Evolutionary conservation across 2,329 filamentous ascomycete species (phyloP).

Genomic region (Macrophomina phaseolina): DNA sequence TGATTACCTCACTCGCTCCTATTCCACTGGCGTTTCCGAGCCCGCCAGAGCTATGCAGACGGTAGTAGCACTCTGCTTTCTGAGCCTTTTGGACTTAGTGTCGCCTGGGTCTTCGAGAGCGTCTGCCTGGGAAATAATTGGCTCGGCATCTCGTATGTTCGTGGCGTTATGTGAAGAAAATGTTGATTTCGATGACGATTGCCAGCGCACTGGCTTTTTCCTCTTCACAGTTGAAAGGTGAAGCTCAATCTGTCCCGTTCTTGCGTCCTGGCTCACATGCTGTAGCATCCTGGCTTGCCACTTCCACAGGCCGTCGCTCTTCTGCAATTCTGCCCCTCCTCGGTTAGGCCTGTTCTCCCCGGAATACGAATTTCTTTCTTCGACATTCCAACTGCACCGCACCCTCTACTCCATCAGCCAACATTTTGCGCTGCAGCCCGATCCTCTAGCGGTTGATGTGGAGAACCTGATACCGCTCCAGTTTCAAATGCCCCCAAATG

Average conservation of each 20-base stretch:
- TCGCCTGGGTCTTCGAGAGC: neutral
- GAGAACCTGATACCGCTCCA: neutral
- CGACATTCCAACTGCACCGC: neutral
- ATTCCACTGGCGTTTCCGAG: neutral
- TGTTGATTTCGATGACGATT: neutral
- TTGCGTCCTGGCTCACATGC: neutral
- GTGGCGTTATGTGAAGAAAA: neutral
- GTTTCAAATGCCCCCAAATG: neutral
- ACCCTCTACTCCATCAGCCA: slow-evolving; percentile 13
- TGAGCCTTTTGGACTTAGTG: slow-evolving; percentile 3
- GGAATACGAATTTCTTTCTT: neutral
- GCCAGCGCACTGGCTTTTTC: slow-evolving; percentile 16
- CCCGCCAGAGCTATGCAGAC: neutral
- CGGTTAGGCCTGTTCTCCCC: neutral
- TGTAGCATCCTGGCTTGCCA: slow-evolving; percentile 11
- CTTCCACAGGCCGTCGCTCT: slow-evolving; percentile 18
- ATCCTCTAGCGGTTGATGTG: neutral
- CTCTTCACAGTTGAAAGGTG: slow-evolving; percentile 19
- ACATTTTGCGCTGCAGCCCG: neutral
- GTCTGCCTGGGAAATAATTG: slow-evolving; percentile 9
- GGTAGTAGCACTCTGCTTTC: slow-evolving; percentile 2
- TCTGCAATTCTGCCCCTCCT: slow-evolving; percentile 21
- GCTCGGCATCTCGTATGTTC: slow-evolving; percentile 14
- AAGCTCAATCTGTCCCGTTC: neutral
- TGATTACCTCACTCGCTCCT: neutral